Evolutionary conservation across 2,329 filamentous ascomycete genomes (phyloP).

Genomic region (Teratosphaeria epicoccoides): DNA sequence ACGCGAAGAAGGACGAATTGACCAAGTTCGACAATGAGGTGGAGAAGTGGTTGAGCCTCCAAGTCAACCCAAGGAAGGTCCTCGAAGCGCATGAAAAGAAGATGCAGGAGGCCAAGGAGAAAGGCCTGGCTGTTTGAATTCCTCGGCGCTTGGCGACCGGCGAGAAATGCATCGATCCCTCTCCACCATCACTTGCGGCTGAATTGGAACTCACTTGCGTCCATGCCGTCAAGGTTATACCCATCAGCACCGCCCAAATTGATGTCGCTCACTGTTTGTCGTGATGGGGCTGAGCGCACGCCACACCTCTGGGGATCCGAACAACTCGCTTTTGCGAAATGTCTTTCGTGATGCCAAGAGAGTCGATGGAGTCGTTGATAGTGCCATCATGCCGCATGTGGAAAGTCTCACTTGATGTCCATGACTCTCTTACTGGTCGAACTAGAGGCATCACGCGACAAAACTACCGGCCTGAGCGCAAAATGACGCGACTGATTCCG

Average conservation of each 20-base stretch:
- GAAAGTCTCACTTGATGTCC: not conserved
- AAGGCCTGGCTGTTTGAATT: not conserved
- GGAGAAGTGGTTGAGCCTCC: slow-evolving; percentile 41
- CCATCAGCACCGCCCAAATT: not conserved
- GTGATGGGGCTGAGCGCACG: not conserved
- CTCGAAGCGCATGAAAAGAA: slow-evolving; percentile 19
- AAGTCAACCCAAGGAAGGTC: slow-evolving; percentile 17
- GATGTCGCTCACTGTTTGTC: too few species aligned
- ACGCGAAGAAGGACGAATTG: slow-evolving; percentile 85
- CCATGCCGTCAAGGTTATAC: not conserved
- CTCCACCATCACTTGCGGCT: not conserved
- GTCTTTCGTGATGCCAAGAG: not conserved
- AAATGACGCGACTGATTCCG: too few species aligned
- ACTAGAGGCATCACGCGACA: not conserved
- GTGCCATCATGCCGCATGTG: not conserved
- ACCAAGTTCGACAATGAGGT: slow-evolving; percentile 84
- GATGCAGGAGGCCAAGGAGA: slow-evolving; percentile 6
- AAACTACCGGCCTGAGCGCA: not conserved
- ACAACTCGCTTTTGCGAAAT: not conserved
- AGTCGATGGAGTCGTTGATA: not conserved
- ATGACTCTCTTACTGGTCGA: not conserved
- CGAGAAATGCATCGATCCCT: not conserved
- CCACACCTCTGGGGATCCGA: too few species aligned
- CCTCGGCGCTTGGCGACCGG: not conserved
- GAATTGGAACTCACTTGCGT: not conserved